Evolutionary conservation across 148 eudicot species (phyloP), one percentile per base, ranked within the genome.

Genomic region (Rhododendron ferrugineum): DNA sequence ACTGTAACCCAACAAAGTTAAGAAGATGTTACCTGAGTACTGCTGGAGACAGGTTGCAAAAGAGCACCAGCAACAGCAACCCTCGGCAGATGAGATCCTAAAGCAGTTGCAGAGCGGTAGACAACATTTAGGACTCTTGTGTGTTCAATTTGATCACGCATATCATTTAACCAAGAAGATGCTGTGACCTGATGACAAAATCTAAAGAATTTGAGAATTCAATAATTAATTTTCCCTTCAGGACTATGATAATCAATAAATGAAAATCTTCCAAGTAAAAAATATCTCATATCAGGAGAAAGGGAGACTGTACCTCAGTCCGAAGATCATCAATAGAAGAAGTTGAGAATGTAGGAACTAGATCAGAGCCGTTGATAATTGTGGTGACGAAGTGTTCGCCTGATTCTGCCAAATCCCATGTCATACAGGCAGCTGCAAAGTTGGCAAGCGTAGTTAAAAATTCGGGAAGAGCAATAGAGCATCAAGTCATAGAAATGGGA

Each of bases 321-420:
- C 99, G 98, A 87, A 96, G 99, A 89, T 91, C 99, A 90, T 96
- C 99, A 66, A 96, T 83, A 70, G 99, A 95, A 86, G 94, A 90
- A 82, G 98, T 70, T 88, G 99, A 96, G 89, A 95, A 96, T 60
- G 99, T 95, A 28, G 99, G 99, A 78, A 96, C 99, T 75, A 96
- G 88, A 90, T 96, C 99, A 86, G 99, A 94, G 44, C 97, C 97
- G 79, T 96, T 96, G 82, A 96, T 91, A 83, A 96, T 87, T 77
- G 99, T 93, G 54, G 97, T 90, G 66, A 96, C 91, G 87, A 96
- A 96, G 82, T 93, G 94, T 84, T 93, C 91, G 70, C 99, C 99
- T 80, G 99, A 96, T 90, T 96, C 98, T 7, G 99, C 99, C 85
- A 96, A 91, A 81, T 95, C 98, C 99, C 97, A 95, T 46, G 99